Conservation (phyloP, 768 basidiomycete genomes). For the Lentinula sp. region DNA sequence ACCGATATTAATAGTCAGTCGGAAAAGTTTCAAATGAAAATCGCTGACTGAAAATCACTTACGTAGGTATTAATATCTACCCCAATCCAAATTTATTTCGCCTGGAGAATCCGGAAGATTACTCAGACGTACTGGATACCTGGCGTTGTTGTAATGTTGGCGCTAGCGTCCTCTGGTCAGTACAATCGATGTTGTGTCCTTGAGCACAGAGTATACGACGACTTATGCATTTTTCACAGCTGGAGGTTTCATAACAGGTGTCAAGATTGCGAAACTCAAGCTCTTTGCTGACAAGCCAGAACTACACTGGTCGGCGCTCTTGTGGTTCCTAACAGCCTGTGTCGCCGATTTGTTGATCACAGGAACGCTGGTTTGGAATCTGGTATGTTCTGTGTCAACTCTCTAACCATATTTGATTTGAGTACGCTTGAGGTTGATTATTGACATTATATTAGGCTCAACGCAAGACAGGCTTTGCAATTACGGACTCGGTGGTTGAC, state of each 20-base stretch:
- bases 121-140: slow-evolving; percentile 7
- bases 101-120: slow-evolving; percentile 10
- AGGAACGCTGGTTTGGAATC: background rate
- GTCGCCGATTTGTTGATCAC: slow-evolving; percentile 5
- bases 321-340: slow-evolving; percentile 5
- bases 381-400: background rate
- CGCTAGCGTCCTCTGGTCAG: slow-evolving; percentile 2
- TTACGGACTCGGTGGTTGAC: slow-evolving; percentile 4
- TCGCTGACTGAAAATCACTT: slow-evolving; percentile 1
- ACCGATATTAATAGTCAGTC: background rate
- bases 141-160: background rate
- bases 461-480: slow-evolving; percentile 3
- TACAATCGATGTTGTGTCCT: background rate
- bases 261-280: background rate
- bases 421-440: background rate
- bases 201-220: background rate
- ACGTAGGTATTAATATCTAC: slow-evolving; percentile 18
- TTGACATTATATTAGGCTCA: background rate
- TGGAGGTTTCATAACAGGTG: background rate
- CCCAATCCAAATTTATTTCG: slow-evolving; percentile 13
- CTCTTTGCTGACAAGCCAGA: slow-evolving; percentile 4
- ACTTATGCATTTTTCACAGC: background rate
- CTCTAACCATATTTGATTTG: background rate
- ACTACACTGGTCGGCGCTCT: slow-evolving; percentile 3
- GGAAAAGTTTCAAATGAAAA: slow-evolving; percentile 13